phyloP scores from a whole-genome alignment of 306 rosid genomes.

The Pyrus pyrifolia region DNA sequence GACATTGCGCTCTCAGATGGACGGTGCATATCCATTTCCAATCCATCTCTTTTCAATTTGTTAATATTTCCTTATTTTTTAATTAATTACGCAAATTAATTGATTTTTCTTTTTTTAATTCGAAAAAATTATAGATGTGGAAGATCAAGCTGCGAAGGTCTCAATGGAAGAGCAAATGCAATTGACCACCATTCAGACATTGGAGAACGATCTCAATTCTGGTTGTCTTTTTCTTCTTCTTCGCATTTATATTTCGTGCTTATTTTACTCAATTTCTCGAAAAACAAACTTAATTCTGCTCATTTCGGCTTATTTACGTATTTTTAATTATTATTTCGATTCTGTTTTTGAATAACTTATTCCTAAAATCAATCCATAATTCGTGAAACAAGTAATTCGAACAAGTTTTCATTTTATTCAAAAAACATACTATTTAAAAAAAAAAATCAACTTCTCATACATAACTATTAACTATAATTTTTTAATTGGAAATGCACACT shows the following conservation, averaged over 20 bases:
- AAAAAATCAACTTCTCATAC: background rate
- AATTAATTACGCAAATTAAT: background rate
- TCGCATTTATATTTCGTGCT: background rate
- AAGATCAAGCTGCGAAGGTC: conserved; percentile 77
- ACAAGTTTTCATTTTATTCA: too few species aligned
- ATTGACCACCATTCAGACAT: conserved; percentile 43
- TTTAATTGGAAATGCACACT: too few species aligned
- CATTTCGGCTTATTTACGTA: too few species aligned
- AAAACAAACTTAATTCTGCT: background rate
- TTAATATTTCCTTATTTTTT: background rate
- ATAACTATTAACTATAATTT: too few species aligned
- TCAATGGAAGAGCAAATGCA: conserved; percentile 79
- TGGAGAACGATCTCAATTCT: conserved; percentile 54
- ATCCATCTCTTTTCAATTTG: background rate
- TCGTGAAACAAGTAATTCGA: background rate
- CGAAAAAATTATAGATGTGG: conserved; percentile 47
- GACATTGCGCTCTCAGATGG: conserved; percentile 80
- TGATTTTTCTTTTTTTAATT: background rate
- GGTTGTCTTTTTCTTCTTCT: conserved; percentile 33
- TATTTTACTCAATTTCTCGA: background rate
- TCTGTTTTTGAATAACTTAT: too few species aligned
- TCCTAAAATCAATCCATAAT: background rate
- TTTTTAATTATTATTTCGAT: background rate
- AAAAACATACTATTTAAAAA: too few species aligned
- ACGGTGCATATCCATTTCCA: conserved; percentile 38